Base-by-base conservation (phyloP, 2,329 filamentous ascomycete species). In the Diaporthe destruens region DNA sequence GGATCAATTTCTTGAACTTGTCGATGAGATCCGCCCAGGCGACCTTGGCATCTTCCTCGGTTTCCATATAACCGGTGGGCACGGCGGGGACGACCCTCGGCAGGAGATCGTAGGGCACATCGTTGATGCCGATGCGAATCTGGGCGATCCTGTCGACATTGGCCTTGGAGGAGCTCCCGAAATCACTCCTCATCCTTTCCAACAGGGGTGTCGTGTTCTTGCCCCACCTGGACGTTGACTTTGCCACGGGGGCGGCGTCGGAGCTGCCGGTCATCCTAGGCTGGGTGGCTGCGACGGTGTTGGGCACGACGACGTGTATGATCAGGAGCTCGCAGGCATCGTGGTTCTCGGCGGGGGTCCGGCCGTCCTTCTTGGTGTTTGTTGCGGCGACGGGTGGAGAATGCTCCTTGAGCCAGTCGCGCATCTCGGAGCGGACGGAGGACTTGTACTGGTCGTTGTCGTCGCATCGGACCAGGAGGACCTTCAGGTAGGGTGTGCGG, bases 241-340 rank as follows among this genome's bases (percentile, higher is more conserved):
- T 93, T 76, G 32, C 68, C 68, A 59, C 79, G 77, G 61, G 75
- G 12, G 65, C 8, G 8, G 44, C 54, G 12, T 97, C 94, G 3
- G 89, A 84, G 34, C 86, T 83, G 16, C 74, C 84, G 71, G 87
- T 89, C 72, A 86, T 89, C 74, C 93, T 88, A 18, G 94, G 93
- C 79, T 97, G 94, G 2, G 91, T 93, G 29, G 94, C 91, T 1
- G 94, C 94, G 18, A 90, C 87, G 0, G 94, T 96, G 75, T 97
- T 95, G 18, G 96, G 95, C 23, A 97, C 86, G 16, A 98, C 93
- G 34, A 99, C 94, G 80, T 99, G 96, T 29, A 99, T 80, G 70
- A 99, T 94, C 76, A 99, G 86, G 93, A 95, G 98, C 82, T 99
- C 96, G 77, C 93, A 98, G 0, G 96, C 96, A 84, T 99, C 96